Evolutionary conservation across 2,329 filamentous ascomycete species (phyloP).

Genomic region (Sporothrix curviconia): DNA sequence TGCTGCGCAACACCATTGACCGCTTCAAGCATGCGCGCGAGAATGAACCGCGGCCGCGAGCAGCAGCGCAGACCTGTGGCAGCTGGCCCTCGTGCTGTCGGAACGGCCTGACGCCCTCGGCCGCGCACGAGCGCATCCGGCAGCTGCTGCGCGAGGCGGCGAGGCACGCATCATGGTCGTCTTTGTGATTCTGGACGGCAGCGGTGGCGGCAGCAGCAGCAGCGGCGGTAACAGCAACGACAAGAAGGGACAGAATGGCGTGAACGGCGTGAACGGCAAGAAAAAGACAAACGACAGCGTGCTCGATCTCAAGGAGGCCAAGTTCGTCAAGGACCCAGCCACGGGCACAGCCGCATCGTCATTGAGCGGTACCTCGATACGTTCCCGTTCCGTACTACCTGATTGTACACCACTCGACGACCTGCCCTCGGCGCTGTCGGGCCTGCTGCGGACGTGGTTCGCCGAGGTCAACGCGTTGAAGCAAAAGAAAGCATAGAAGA

Average conservation of each 20-base stretch:
- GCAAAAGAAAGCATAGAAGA: not conserved
- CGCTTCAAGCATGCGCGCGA: conserved; percentile 72
- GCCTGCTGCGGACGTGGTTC: conserved; percentile 93
- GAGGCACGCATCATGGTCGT: conserved; percentile 94
- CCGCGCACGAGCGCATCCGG: conserved; percentile 74
- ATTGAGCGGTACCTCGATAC: conserved; percentile 89
- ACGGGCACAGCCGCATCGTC: conserved; percentile 58
- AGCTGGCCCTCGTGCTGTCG: conserved; percentile 85
- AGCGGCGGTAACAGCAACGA: conserved; percentile 24
- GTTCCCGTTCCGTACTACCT: conserved; percentile 97
- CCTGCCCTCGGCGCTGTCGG: conserved; percentile 79
- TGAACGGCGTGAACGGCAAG: conserved; percentile 29
- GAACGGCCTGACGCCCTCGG: conserved; percentile 83
- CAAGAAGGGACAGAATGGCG: conserved; percentile 19
- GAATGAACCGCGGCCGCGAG: conserved; percentile 24
- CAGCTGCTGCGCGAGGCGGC: conserved; percentile 78
- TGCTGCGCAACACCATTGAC: conserved; percentile 71
- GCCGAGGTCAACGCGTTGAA: conserved; percentile 55
- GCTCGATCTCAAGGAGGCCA: conserved; percentile 79
- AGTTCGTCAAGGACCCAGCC: conserved; percentile 61
- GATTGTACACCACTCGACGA: conserved; percentile 84
- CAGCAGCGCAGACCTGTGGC: conserved; percentile 72
- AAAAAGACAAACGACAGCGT: conserved; percentile 72
- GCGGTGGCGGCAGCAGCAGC: conserved; percentile 29
- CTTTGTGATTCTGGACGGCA: conserved; percentile 88